Percentiles rank a stretch among this genome's conserved stretches.
Conservation (phyloP, 139 green algal genomes). For the Chlorella ohadii region DNA sequence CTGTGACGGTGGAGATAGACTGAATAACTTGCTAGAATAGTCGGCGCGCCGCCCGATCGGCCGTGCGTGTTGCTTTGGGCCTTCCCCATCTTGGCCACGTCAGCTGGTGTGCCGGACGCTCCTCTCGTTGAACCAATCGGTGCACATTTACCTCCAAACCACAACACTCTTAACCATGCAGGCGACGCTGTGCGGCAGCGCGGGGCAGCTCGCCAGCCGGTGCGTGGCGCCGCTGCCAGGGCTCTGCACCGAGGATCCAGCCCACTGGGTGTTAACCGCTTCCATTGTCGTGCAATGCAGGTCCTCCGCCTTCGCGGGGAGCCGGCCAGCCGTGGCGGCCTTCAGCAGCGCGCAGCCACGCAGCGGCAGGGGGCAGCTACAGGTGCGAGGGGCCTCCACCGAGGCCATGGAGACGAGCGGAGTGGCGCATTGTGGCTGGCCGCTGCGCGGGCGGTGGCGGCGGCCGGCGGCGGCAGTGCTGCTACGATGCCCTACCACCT, state of each 20-base stretch:
- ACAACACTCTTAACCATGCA: no score
- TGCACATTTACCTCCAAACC: no score
- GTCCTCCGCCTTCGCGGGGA: conserved; percentile 36
- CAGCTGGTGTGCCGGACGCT: no score
- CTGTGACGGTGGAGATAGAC: no score
- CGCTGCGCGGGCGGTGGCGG: not conserved
- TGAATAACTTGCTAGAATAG: no score
- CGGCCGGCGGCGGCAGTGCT: not conserved
- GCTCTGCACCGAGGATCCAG: no score
- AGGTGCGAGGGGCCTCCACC: not conserved
- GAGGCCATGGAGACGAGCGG: not conserved
- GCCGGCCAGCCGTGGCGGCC: conserved; percentile 4
- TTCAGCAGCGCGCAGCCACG: conserved; percentile 19
- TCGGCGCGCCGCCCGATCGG: no score
- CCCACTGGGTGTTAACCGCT: no score
- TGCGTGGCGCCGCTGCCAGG: not conserved
- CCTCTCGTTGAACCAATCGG: no score
- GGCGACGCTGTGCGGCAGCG: no score
- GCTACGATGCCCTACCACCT: not conserved
- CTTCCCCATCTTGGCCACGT: no score
- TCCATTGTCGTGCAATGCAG: not conserved
- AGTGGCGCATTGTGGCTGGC: conserved; percentile 18
- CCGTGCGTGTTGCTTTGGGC: no score
- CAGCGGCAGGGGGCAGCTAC: conserved; percentile 23
- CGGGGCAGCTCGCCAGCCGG: conserved; percentile 1